Base-by-base conservation (phyloP, 306 rosid genomes). In the Citrullus colocynthis region DNA sequence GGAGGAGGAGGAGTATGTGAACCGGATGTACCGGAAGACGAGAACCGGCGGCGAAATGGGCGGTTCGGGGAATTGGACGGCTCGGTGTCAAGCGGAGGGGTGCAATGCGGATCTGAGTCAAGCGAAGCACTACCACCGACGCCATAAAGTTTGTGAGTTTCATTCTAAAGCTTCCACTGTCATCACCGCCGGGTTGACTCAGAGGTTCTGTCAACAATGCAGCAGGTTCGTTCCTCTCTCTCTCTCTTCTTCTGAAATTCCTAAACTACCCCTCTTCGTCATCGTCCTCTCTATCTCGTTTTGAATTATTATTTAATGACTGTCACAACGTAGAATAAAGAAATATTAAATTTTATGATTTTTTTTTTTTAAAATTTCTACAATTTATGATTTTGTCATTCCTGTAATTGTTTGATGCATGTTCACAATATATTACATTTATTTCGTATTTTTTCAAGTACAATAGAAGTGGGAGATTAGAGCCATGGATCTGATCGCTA, bases 151-250 rank as follows among this genome's bases (percentile, higher is more conserved):
- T 60, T 94, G 98, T 82, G 98, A 94, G 87, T 92, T 88, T 78
- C 98, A 94, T 87, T 94, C 98, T 75, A 94, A 94, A 57, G 92
- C 98, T 48, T 85, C 98, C 82, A 90, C 95, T 59, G 98, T 94
- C 84, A 83, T 94, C 57, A 85, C 98, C 57, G 92, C 93, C 87
- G 98, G 98, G 69, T 79, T 94, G 88, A 94, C 98, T 83, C 98
- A 94, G 92, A 93, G 98, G 71, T 94, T 94, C 87, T 94, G 98
- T 89, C 98, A 94, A 80, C 98, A 94, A 87, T 94, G 98, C 78
- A 94, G 98, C 98, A 94, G 98, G 98, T 94, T 81, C 20, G 5
- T 62, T 32, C 20, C 66, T 13, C 39, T 77, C 32, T 77, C 32
- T 77, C 32, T 37, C 21, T 2, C 2, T 37, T 11, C 0, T 28